phyloP scores from a whole-genome alignment of 495 filamentous ascomycete species.

The Neurospora cerealis region DNA sequence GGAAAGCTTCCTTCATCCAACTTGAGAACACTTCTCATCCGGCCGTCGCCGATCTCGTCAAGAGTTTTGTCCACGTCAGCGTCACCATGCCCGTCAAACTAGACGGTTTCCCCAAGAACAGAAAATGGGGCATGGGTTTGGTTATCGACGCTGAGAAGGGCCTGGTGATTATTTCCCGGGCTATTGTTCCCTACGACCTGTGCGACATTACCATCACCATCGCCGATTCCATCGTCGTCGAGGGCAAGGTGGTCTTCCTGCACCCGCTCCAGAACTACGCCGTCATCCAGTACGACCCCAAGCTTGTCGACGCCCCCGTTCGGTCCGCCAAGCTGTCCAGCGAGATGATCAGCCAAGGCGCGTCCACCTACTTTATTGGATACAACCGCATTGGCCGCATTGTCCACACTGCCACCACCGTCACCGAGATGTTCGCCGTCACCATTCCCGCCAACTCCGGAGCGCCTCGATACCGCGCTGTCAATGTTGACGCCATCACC shows the following conservation, averaged over 20 bases:
- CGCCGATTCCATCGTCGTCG: slow-evolving; percentile 88
- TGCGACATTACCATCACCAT: slow-evolving; percentile 94
- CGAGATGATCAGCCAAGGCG: slow-evolving; percentile 74
- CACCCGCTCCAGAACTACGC: slow-evolving; percentile 98
- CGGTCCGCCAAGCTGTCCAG: slow-evolving; percentile 75
- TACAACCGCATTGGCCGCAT: slow-evolving; percentile 94
- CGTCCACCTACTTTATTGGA: slow-evolving; percentile 88
- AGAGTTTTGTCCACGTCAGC: slow-evolving; percentile 87
- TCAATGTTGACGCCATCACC: slow-evolving; percentile 95
- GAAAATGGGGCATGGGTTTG: slow-evolving; percentile 89
- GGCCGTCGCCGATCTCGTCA: slow-evolving; percentile 80
- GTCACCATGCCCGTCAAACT: slow-evolving; percentile 92
- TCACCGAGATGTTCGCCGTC: slow-evolving; percentile 96
- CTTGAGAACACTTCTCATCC: slow-evolving; percentile 83
- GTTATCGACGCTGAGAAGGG: slow-evolving; percentile 95
- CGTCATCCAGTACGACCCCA: slow-evolving; percentile 90
- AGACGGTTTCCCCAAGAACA: slow-evolving; percentile 85
- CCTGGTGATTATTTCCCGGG: slow-evolving; percentile 83
- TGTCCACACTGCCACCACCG: slow-evolving; percentile 85
- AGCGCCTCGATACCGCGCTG: slow-evolving; percentile 87
- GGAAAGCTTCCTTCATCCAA: slow-evolving; percentile 80
- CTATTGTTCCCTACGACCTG: slow-evolving; percentile 89
- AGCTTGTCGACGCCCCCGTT: slow-evolving; percentile 84
- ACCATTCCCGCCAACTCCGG: slow-evolving; percentile 87
- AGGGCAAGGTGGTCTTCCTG: slow-evolving; percentile 90